Base-by-base conservation (phyloP, 495 filamentous ascomycete genomes). In the Immersiella caudata region DNA sequence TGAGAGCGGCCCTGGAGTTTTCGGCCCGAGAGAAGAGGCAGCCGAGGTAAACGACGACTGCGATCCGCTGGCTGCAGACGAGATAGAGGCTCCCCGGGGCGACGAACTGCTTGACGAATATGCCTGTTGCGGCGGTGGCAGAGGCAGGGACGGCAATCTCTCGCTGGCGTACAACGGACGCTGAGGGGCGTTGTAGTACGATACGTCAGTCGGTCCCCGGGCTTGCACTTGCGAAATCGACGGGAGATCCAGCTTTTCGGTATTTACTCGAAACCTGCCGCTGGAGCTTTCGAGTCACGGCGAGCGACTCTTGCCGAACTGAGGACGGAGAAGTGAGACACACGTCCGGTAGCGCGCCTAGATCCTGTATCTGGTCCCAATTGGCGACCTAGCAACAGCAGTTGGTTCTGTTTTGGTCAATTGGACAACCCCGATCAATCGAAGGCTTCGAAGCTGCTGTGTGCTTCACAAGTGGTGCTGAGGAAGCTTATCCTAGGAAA, bases 201-300 rank as follows among this genome's bases (percentile, higher is more conserved):
- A 73, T 73, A 87, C 85, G 81, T 96, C 91, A 79, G 86, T 85
- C 82, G 88, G 86, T 85, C 90, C 93, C 89, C 93, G 91, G 88
- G 89, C 88, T 79, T 93, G 91, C 86, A 92, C 87, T 85, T 93
- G 91, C 77, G 92, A 90, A 74, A 94, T 90, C 85, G 92, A 91
- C 80, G 94, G 92, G 82, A 95, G 90, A 93, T 96, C 94, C 94
- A 97, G 94, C 86, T 96, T 97, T 91, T 86, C 93, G 93, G 89
- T 93, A 82, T 87, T 86, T 70, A 66, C 68, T 69, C 59, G 51
- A 75, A 58, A 51, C 60, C 33, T 22, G 14, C 21, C 50, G 59
- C 11, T 56, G 29, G 35, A 46, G 62, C 61, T 52, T 59, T 27
- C 4, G 69, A 67, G 62, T 60, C 65, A 60, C 52, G 8, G 16